phyloP scores from a whole-genome alignment of 2,329 filamentous ascomycete genomes.

The Xylaria sp. region DNA sequence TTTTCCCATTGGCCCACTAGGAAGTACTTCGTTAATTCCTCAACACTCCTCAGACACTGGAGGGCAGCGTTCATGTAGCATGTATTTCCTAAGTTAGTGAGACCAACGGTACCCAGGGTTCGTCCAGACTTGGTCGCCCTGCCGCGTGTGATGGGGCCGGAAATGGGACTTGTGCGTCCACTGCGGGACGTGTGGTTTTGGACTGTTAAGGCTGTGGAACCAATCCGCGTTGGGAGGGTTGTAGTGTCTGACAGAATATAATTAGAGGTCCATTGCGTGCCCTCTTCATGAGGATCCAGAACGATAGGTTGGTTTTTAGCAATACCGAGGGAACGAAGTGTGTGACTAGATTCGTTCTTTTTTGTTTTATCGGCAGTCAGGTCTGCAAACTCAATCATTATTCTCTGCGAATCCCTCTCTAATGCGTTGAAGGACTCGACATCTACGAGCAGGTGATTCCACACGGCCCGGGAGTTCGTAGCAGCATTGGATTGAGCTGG shows the following conservation, averaged over 20 bases:
- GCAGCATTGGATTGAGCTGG: constrained; percentile 39
- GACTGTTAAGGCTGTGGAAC: constrained; percentile 49
- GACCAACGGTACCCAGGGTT: constrained; percentile 79
- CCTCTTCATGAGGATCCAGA: constrained; percentile 80
- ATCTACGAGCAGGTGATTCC: constrained; percentile 67
- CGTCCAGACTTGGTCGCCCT: constrained; percentile 75
- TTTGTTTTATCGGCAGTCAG: constrained; percentile 68
- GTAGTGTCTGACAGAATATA: constrained; percentile 50
- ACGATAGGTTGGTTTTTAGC: constrained; percentile 80
- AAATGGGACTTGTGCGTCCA: constrained; percentile 75
- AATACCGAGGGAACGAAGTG: constrained; percentile 73
- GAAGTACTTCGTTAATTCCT: constrained; percentile 95
- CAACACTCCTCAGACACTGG: constrained; percentile 92
- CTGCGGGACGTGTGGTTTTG: constrained; percentile 63
- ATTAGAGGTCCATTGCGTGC: constrained; percentile 67
- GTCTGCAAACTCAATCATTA: constrained; percentile 73
- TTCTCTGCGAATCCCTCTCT: constrained; percentile 71
- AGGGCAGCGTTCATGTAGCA: constrained; percentile 99
- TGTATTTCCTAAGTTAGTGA: constrained; percentile 94
- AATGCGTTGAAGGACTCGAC: constrained; percentile 71
- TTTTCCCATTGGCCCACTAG: constrained; percentile 76
- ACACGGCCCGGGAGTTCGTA: constrained; percentile 45
- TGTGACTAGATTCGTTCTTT: constrained; percentile 81
- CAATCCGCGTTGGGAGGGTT: constrained; percentile 52
- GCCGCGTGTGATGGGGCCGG: constrained; percentile 74